Percentiles rank a stretch among this genome's conserved stretches.
phyloP scores from a whole-genome alignment of 192 early-diverging fungal species.

The Thoreauomyces humboldtii region DNA sequence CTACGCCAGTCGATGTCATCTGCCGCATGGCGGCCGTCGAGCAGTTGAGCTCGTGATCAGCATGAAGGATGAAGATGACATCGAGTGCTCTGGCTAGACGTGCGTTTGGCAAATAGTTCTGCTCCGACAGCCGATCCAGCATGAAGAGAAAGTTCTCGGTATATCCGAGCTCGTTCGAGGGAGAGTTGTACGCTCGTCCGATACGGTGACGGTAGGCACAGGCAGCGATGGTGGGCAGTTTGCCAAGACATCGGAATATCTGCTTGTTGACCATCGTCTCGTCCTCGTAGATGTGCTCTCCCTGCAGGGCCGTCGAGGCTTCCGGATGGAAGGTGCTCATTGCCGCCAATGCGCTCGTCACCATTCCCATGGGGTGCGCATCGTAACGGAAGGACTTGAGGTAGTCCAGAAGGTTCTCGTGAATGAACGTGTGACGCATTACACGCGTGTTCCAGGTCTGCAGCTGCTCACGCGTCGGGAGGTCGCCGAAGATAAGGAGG shows the following conservation, averaged over 20 bases:
- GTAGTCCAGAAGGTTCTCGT: slow-evolving; percentile 55
- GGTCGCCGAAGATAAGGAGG: slow-evolving; percentile 61
- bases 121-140: slow-evolving; percentile 62
- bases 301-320: slow-evolving; percentile 57
- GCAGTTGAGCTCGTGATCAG: slow-evolving; percentile 45
- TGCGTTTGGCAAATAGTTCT: slow-evolving; percentile 58
- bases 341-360: slow-evolving; percentile 41
- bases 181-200: slow-evolving; percentile 52
- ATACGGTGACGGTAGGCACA: slow-evolving; percentile 62
- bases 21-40: slow-evolving; percentile 65
- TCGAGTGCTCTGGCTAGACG: slow-evolving; percentile 60
- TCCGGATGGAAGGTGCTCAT: slow-evolving; percentile 71
- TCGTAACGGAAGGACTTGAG: slow-evolving; percentile 57
- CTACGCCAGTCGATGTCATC: slow-evolving; percentile 57
- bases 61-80: slow-evolving; percentile 69
- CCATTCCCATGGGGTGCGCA: slow-evolving; percentile 54
- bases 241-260: slow-evolving; percentile 65
- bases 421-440: slow-evolving; percentile 59
- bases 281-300: slow-evolving; percentile 47
- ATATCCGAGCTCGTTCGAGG: slow-evolving; percentile 53
- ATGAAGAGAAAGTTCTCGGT: slow-evolving; percentile 69
- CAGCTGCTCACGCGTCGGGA: slow-evolving; percentile 53
- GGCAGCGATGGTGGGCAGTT: slow-evolving; percentile 66
- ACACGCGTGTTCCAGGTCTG: slow-evolving; percentile 47
- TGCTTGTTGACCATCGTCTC: slow-evolving; percentile 60